Conservation (phyloP, 1,284 basidiomycete genomes). For the Sanghuangporus sanghuang region DNA sequence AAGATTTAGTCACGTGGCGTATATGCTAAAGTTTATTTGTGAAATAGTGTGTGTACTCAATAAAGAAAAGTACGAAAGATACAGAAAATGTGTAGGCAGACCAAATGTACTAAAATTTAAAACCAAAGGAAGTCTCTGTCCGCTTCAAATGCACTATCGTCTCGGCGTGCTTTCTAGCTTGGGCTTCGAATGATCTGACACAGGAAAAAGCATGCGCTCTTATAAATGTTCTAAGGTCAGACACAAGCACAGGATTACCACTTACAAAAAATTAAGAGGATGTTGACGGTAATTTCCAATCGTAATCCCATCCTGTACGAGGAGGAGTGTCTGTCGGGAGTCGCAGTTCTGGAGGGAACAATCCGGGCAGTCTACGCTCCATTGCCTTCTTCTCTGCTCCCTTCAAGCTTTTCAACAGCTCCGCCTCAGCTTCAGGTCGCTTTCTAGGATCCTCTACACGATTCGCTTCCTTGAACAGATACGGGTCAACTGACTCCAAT, state of each 20-base stretch:
- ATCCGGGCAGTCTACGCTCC: conserved; percentile 73
- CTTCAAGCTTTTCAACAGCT: conserved; percentile 56
- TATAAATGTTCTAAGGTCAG: not conserved
- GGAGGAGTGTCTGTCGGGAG: conserved; percentile 77
- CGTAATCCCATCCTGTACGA: conserved; percentile 71
- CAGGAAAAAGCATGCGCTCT: no score
- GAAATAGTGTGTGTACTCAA: no score
- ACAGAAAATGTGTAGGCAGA: no score
- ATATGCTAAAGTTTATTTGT: no score
- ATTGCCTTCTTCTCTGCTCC: conserved; percentile 64
- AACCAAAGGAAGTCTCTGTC: no score
- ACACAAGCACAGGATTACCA: not conserved
- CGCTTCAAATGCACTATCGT: no score
- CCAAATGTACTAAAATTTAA: no score
- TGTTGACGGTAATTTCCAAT: conserved; percentile 44
- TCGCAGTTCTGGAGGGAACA: conserved; percentile 79
- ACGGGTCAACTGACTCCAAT: conserved; percentile 61
- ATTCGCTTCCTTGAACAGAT: conserved; percentile 72
- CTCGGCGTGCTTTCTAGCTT: no score
- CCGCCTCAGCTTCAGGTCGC: conserved; percentile 51
- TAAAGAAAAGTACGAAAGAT: no score
- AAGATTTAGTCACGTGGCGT: no score
- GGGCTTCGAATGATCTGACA: no score
- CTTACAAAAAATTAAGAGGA: not conserved
- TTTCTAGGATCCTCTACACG: conserved; percentile 68